Conservation (phyloP, 2,329 filamentous ascomycete genomes). For the Bipolaris zeicola region DNA sequence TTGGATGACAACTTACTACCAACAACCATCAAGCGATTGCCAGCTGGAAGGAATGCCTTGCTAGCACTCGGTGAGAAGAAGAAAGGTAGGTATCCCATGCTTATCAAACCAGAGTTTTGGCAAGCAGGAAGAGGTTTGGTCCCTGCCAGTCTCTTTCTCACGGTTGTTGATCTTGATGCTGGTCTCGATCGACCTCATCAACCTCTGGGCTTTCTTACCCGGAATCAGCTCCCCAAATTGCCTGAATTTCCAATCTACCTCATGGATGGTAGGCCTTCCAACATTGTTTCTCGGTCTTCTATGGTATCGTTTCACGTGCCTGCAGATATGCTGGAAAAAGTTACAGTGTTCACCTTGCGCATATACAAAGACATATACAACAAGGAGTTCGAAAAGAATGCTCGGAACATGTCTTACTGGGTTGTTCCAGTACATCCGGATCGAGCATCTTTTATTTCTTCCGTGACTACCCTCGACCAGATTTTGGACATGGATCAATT, state of each 20-base stretch:
- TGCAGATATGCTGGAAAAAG: slow-evolving; percentile 53
- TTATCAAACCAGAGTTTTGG: slow-evolving; percentile 80
- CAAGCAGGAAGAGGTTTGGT: slow-evolving; percentile 48
- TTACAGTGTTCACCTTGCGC: slow-evolving; percentile 76
- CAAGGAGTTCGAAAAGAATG: slow-evolving; percentile 74
- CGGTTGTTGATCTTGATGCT: slow-evolving; percentile 65
- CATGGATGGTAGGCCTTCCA: slow-evolving; percentile 64
- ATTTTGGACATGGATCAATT: slow-evolving; percentile 69
- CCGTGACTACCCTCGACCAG: slow-evolving; percentile 17
- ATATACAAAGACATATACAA: slow-evolving; percentile 87
- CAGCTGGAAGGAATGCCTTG: slow-evolving; percentile 83
- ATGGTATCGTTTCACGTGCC: slow-evolving; percentile 52
- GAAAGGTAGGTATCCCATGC: slow-evolving; percentile 75
- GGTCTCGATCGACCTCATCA: slow-evolving; percentile 64
- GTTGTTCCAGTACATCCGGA: slow-evolving; percentile 64
- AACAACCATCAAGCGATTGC: slow-evolving; percentile 71
- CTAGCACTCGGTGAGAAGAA: slow-evolving; percentile 82
- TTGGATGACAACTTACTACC: slow-evolving; percentile 78
- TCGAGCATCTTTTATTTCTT: not conserved
- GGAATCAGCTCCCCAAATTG: slow-evolving; percentile 66
- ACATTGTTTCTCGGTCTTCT: slow-evolving; percentile 59
- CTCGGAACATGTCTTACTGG: slow-evolving; percentile 78
- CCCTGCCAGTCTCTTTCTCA: slow-evolving; percentile 64
- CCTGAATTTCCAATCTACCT: slow-evolving; percentile 76
- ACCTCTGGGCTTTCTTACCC: slow-evolving; percentile 73